Conservation (phyloP, 2,329 filamentous ascomycete species). For the Plenodomus biglobosus region DNA sequence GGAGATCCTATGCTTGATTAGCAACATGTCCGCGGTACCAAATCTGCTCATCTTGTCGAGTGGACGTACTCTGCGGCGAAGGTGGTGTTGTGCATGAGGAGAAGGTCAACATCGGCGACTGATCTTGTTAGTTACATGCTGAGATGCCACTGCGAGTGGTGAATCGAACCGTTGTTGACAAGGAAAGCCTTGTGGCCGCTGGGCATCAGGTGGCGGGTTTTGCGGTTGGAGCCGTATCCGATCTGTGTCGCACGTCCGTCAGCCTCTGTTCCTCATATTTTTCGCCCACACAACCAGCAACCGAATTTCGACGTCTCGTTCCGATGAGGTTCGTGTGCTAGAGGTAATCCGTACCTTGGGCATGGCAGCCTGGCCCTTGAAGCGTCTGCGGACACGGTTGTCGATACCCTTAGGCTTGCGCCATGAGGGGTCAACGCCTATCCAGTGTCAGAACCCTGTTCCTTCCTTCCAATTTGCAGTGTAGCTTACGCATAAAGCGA, state of each 20-base stretch:
- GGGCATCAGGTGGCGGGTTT: conserved; percentile 98
- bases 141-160: background rate
- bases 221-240: conserved; percentile 98
- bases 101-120: conserved; percentile 85
- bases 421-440: conserved; percentile 77
- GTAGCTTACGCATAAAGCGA: conserved; percentile 75
- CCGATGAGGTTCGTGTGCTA: background rate
- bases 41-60: background rate
- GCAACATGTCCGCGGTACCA: background rate
- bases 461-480: conserved; percentile 9
- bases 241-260: conserved; percentile 63
- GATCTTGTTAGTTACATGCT: conserved; percentile 36
- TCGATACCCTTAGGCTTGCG: conserved; percentile 99
- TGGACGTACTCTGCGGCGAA: conserved; percentile 90
- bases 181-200: conserved; percentile 99
- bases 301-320: background rate
- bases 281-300: background rate
- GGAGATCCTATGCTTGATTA: conserved; percentile 70
- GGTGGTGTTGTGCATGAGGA: conserved; percentile 99
- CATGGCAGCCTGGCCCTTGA: conserved; percentile 95
- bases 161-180: conserved; percentile 74
- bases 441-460: conserved; percentile 32
- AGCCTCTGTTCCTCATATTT: conserved; percentile 23
- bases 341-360: conserved; percentile 75
- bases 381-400: conserved; percentile 94